Base-by-base conservation (phyloP, 1,284 basidiomycete species). In the Calocybe gambosa region DNA sequence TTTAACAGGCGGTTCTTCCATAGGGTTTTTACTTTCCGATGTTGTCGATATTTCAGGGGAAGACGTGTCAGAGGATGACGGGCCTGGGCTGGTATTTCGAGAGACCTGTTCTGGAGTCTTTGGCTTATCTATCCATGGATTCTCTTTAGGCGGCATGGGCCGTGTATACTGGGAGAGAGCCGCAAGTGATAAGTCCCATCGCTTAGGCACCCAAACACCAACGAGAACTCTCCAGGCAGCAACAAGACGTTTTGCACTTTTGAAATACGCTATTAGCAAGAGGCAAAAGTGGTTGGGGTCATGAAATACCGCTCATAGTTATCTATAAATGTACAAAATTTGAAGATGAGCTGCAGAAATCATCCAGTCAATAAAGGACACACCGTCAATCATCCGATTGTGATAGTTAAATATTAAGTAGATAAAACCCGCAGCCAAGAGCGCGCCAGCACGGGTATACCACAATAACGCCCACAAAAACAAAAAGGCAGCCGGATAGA, bases 161-260 rank as follows among this genome's bases (percentile, higher is more conserved):
- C 74, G 78, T 6, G 77, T 85, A 62, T 90, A 93, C 47, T 80
- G 80, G n/a, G 83, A 75, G 33, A 94, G 72, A 6, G 82, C 81
- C 18, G 73, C 56, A 15, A 82, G 58, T 2, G 86, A 78, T 45
- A 93, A 70, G 54, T 95, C 92, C 77, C 81, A 89, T 34, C 69
- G 71, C 59, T 81, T 82, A 7, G 93, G 91, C 1, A 78, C 75
- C 93, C 93, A 96, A 9, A 95, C 81, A 10, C 92, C 93, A 52
- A 94, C 78, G 10, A 96, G 74, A 13, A 94, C 80, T 43, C 90
- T 83, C 92, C 93, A 96, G 9, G 91, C 82, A 4, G 92, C 88
- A 23, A 85, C 74, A 34, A 94, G 74, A 38, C 84, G 85, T 66
- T 93, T 93, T 44, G 80, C 77, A 40, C 86, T 89, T 53, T 31